A percentile compares a stretch with the other conserved stretches of the same genome.
Evolutionary conservation across 2,329 filamentous ascomycete species (phyloP).

Genomic region (Alternaria triticina): DNA sequence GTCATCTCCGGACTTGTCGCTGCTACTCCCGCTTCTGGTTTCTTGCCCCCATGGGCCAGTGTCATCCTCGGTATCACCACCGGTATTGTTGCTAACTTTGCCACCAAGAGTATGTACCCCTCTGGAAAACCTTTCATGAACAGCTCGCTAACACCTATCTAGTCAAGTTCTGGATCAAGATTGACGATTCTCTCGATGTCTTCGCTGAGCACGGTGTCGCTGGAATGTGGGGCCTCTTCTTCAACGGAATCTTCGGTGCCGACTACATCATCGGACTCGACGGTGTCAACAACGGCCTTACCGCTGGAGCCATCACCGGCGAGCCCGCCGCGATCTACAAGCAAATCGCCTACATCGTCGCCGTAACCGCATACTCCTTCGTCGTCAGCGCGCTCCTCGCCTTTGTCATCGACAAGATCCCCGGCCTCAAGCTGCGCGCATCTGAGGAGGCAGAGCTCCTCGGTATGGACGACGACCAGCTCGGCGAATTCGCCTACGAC

Average conservation of each 20-base stretch:
- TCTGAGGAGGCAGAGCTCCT: constrained; percentile 83
- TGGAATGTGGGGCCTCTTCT: constrained; percentile 78
- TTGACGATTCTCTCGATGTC: constrained; percentile 88
- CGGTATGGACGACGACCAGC: constrained; percentile 89
- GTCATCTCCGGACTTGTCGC: constrained; percentile 86
- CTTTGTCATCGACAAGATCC: constrained; percentile 75
- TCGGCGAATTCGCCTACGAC: constrained; percentile 89
- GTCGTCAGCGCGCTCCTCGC: constrained; percentile 76
- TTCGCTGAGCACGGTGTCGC: constrained; percentile 89
- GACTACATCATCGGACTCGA: constrained; percentile 77
- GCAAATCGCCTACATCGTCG: constrained; percentile 77
- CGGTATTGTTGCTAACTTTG: constrained; percentile 78
- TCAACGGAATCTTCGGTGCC: constrained; percentile 79
- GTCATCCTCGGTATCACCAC: constrained; percentile 67
- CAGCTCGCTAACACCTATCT: constrained; percentile 25
- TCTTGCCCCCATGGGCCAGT: constrained; percentile 71
- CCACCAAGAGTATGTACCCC: constrained; percentile 76
- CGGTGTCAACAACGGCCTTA: constrained; percentile 70
- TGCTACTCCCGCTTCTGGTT: constrained; percentile 84
- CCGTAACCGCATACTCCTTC: constrained; percentile 72
- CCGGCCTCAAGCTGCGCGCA: constrained; percentile 79
- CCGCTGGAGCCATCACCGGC: constrained; percentile 72
- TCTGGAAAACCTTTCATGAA: not conserved
- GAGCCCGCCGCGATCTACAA: constrained; percentile 78
- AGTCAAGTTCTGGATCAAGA: constrained; percentile 76